Base-by-base conservation (phyloP, 352 stramenopile genomes). In the Sclerospora graminicola region DNA sequence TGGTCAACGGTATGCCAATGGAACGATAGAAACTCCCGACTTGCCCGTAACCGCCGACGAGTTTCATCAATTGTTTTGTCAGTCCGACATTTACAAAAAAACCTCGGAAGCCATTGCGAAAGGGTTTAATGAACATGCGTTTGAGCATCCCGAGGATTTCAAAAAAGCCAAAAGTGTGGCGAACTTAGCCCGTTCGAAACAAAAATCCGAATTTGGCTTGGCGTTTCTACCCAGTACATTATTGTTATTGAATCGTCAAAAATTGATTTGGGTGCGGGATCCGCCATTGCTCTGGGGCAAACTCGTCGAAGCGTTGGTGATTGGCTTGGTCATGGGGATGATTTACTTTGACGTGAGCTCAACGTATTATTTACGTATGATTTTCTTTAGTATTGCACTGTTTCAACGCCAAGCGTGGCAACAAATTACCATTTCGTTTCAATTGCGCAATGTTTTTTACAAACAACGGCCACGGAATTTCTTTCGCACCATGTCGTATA, bases 401-500 rank as follows among this genome's bases (percentile, higher is more conserved):
- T 82, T 89, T 43, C 77, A 85, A 43, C 73, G 77, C 41, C 74
- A 84, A 26, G 70, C 68, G 5, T 83, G 70, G 71, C 71, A 87
- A 40, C 69, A 81, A 41, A 80, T 84, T 15, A 72, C 74, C 1
- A 83, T 87, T n/a, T 63, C 66, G 29, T 83, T 84, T 39, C 54
- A 71, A 64, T 34, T 93, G 30, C 77, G 86, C 14, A 54, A 70
- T 14, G 85, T 95, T 13, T 95, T 90, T 53, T 95, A 95, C 74
- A 95, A 94, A 56, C 86, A 97, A 31, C 69, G 71, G 0, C 66
- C 85, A 23, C 68, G 73, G 14, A 95, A 95, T 63, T 96, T 95
- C 46, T 96, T 94, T 54, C 74, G 80, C 1, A 84, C 84, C 3
- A 64, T 61, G 2, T 82, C 80, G 21, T 95, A 95, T 42, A 51